Evolutionary conservation across 495 filamentous ascomycete genomes (phyloP), one percentile per base, ranked within the genome.

Genomic region (Usnea hakonensis): DNA sequence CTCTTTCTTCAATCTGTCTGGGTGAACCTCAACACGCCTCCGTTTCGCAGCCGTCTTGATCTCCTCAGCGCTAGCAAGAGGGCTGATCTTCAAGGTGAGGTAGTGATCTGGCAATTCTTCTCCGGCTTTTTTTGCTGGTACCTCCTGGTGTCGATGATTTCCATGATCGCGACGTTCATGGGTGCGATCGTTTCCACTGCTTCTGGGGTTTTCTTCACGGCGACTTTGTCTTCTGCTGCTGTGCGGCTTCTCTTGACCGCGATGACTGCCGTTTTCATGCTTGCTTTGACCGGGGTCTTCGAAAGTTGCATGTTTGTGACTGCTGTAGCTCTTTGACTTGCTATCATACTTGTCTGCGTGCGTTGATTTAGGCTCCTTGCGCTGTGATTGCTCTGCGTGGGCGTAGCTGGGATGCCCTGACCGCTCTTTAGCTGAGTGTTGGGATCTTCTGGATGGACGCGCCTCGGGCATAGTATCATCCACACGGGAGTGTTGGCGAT

Each of bases 1-100:
- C 11, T 41, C 17, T 28, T 56, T 62, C 33, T 41, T 55, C 36
- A 55, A 37, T 33, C 19, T 32, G 13, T 65, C 64, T 0, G 64
- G 64, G 46, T 65, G 64, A 2, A 48, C 54, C 26, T 62, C 55
- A 40, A 65, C 21, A 35, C 59, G 64, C 35, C 36, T 52, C 16
- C 8, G 21, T 36, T 43, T 65, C 1, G 64, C 64, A 16, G 64
- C 64, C 11, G 16, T 62, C 35, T 36, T 37, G n/a, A 65, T 58
- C 35, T 62, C 55, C 0, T 35, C 35, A 2, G 19, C 11, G 13
- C 54, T 43, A 55, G 59, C 60, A 11, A 10, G 11, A 19, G 41
- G 37, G n/a, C 19, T 17, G 55, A 65, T 16, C 11, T 60, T 60
- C 3, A 65, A 54, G 16, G 38, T 65, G 17, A 21, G 43, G 55